Evolutionary conservation across 2,329 filamentous ascomycete species (phyloP).

Genomic region (Sporothrix phasma): DNA sequence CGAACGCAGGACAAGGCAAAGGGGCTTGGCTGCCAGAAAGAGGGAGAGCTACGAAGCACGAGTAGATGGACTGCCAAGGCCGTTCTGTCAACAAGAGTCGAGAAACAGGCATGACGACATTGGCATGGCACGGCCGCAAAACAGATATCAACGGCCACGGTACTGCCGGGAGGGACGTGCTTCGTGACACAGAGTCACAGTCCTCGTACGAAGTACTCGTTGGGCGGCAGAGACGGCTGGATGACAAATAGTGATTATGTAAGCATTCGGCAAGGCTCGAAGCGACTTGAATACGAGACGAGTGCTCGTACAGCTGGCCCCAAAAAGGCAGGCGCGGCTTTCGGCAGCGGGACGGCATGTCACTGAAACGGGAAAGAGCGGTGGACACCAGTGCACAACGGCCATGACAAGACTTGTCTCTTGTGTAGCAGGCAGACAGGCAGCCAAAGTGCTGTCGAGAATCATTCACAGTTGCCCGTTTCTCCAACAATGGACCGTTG

Average conservation of each 20-base stretch:
- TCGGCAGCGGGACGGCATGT: neutral
- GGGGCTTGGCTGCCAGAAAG: too few species aligned
- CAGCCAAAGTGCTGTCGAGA: too few species aligned
- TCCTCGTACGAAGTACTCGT: too few species aligned
- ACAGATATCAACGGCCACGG: neutral
- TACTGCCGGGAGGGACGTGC: neutral
- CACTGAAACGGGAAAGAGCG: conserved; percentile 4
- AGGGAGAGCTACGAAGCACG: too few species aligned
- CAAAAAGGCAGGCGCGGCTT: conserved; percentile 3
- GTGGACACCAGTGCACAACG: neutral
- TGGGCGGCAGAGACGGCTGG: neutral
- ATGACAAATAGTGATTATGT: conserved; percentile 7
- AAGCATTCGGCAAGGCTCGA: conserved; percentile 3
- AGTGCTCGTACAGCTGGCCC: too few species aligned
- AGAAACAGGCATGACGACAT: neutral
- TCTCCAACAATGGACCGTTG: too few species aligned
- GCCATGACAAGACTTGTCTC: neutral
- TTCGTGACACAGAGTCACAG: conserved; percentile 2
- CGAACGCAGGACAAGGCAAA: too few species aligned
- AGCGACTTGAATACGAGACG: too few species aligned
- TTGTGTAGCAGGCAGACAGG: neutral
- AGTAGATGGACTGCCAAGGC: too few species aligned
- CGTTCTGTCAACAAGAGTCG: too few species aligned
- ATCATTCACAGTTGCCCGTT: too few species aligned
- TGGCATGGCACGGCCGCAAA: neutral